These are phyloP conservation scores for Juncus effusus DNA, from an alignment of 176 grass and related monocot species.

Conservation along the genomic window DNA sequence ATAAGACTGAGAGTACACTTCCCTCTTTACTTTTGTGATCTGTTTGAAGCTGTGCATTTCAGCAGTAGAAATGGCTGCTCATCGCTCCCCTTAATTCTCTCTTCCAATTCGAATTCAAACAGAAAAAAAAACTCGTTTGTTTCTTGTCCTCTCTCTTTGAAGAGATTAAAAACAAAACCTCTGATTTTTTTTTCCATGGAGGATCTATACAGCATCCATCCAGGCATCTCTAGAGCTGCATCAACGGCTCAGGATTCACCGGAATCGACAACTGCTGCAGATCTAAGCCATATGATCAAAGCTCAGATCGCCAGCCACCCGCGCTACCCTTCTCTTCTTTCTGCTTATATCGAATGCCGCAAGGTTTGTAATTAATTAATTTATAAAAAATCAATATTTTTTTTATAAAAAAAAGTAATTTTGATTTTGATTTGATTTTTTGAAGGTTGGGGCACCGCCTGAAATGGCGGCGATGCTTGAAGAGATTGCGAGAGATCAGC, in stretches of 20 bases:
- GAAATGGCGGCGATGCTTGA: slow-evolving; percentile 82
- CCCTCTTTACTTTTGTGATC: neutral
- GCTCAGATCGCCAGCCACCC: slow-evolving; percentile 92
- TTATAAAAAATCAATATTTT: neutral
- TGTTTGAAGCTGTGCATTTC: slow-evolving; percentile 1
- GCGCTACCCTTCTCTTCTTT: slow-evolving; percentile 75
- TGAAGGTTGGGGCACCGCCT: slow-evolving; percentile 74
- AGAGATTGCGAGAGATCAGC: slow-evolving; percentile 60
- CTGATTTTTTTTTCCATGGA: slow-evolving; percentile 42
- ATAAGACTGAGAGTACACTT: no score
- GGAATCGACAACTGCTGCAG: slow-evolving; percentile 26
- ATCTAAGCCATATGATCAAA: slow-evolving; percentile 84
- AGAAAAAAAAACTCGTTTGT: neutral
- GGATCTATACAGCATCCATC: slow-evolving; percentile 94
- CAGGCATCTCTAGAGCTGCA: slow-evolving; percentile 48
- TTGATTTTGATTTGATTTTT: slow-evolving; percentile 23
- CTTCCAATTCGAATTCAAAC: neutral
- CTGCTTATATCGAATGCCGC: slow-evolving; percentile 93
- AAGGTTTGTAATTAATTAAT: slow-evolving; percentile 40
- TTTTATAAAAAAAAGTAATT: no score
- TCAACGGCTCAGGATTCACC: slow-evolving; percentile 31
- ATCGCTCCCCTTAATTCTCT: slow-evolving; percentile 30
- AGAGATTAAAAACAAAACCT: slow-evolving; percentile 28
- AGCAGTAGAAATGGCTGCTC: slow-evolving; percentile 52
- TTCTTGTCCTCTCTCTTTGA: slow-evolving; percentile 17